Percentiles rank a stretch among this genome's conserved stretches.
Evolutionary conservation across 2,329 filamentous ascomycete species (phyloP).

Genomic region (Ampelomyces quisqualis): DNA sequence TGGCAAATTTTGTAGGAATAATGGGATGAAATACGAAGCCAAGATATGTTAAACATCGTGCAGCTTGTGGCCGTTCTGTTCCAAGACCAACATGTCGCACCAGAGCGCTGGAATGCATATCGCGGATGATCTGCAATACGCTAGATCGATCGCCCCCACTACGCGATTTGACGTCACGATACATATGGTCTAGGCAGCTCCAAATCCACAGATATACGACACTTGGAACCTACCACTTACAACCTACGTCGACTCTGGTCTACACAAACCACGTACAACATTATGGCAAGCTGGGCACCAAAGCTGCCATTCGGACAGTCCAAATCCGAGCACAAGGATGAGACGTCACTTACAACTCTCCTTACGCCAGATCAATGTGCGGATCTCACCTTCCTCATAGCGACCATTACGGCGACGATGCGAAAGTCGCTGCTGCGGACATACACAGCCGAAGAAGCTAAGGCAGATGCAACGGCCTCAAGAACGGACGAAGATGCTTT

Average conservation of each 20-base stretch:
- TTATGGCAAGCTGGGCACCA: slow-evolving; percentile 34
- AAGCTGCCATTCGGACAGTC: slow-evolving; percentile 40
- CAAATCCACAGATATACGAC: not conserved
- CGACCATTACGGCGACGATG: slow-evolving; percentile 52
- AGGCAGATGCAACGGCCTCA: slow-evolving; percentile 11
- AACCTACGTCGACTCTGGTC: not conserved
- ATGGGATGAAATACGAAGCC: too few relatives aligned
- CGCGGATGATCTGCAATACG: slow-evolving; percentile 2
- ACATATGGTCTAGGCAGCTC: slow-evolving; percentile 6
- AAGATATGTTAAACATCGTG: not conserved
- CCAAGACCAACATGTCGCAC: not conserved
- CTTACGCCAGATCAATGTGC: slow-evolving; percentile 49
- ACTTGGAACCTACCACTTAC: not conserved
- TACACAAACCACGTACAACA: not conserved
- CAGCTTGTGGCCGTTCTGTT: not conserved
- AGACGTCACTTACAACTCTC: slow-evolving; percentile 48
- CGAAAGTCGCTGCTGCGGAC: slow-evolving; percentile 47
- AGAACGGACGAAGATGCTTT: slow-evolving; percentile 29
- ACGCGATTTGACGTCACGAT: slow-evolving; percentile 20
- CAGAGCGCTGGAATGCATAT: slow-evolving; percentile 1
- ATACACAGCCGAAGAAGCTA: slow-evolving; percentile 41
- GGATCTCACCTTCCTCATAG: slow-evolving; percentile 51
- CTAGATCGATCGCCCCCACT: slow-evolving; percentile 12
- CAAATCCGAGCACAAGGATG: slow-evolving; percentile 32
- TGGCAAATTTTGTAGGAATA: not conserved